Base-by-base conservation (phyloP, 192 early-diverging fungal genomes). In the Backusella circina region DNA sequence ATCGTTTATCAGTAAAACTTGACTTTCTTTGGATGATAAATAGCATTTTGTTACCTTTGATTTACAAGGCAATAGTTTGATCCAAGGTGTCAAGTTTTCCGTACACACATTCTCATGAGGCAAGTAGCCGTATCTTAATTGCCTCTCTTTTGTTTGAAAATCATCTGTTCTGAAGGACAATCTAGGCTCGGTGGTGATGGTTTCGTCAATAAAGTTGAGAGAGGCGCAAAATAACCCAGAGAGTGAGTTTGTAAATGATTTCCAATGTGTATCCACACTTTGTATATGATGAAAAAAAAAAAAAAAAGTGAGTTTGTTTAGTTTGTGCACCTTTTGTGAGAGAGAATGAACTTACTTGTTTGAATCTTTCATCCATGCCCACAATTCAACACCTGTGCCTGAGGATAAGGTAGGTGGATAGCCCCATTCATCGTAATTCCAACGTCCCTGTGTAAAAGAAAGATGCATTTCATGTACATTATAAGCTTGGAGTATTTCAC, bases 81-180 rank as follows among this genome's bases (percentile, higher is more conserved):
- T 89, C 96, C 96, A 99, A 9, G 97, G 96, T 8, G 98, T 98
- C 81, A 99, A 85, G 80, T 99, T 99, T 79, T 98, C 98, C 5
- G 98, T 99, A 75, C 98, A 99, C 9, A 96, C 95, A 76, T 91
- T 92, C 77, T 99, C 98, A 77, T 93, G 93, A 4, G 97, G 93
- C 31, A 99, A 85, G 15, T 88, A 83, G 1, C 91, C 92, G 61
- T 95, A 96, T 7, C 95, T 87, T 44, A 96, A 61, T 74, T 79
- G 81, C 2, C 69, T 64, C 65, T 72, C 37, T 12, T 61, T 57
- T 37, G 39, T 18, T 47, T 65, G 28, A 8, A 26, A 44, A 13
- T 64, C 80, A 73, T 88, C 84, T 41, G 86, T 77, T 54, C 79
- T 77, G 72, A 89, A 90, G 2, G 88, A 89, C 2, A 88, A 64